A percentile compares a stretch with the other conserved stretches of the same genome.
Evolutionary conservation across 192 early-diverging fungal species (phyloP).

Genomic region (Coemansia guatemalensis): DNA sequence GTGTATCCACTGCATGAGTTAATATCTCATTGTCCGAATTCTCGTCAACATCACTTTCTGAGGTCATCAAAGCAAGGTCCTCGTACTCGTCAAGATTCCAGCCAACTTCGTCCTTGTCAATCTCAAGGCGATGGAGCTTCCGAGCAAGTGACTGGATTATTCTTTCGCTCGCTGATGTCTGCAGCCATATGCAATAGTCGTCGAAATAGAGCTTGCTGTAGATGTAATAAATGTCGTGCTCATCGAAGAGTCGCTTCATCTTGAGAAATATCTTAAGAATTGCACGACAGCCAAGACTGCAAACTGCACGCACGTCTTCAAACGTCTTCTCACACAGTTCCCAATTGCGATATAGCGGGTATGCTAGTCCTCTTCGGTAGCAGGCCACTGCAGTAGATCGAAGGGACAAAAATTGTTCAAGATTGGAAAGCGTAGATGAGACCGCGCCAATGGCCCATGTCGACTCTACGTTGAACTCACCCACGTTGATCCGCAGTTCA

Average conservation of each 20-base stretch:
- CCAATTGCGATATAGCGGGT: slow-evolving; percentile 83
- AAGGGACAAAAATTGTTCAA: slow-evolving; percentile 69
- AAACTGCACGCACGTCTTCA: slow-evolving; percentile 77
- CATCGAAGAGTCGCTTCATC: slow-evolving; percentile 75
- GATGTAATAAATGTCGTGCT: slow-evolving; percentile 85
- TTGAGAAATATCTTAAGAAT: slow-evolving; percentile 78
- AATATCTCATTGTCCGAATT: slow-evolving; percentile 1
- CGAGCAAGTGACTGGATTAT: slow-evolving; percentile 73
- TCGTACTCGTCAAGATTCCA: slow-evolving; percentile 86
- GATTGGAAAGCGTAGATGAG: slow-evolving; percentile 70
- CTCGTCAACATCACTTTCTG: slow-evolving; percentile 33
- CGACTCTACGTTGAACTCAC: slow-evolving; percentile 85
- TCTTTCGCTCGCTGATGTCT: slow-evolving; percentile 70
- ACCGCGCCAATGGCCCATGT: slow-evolving; percentile 89
- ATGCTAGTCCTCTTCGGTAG: slow-evolving; percentile 80
- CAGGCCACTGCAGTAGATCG: slow-evolving; percentile 61
- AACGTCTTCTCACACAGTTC: slow-evolving; percentile 71
- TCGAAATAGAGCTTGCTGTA: slow-evolving; percentile 87
- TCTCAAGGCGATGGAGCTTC: slow-evolving; percentile 69
- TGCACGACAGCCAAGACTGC: slow-evolving; percentile 81
- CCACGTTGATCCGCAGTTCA: slow-evolving; percentile 79
- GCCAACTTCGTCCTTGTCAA: slow-evolving; percentile 68
- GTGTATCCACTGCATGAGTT: no score
- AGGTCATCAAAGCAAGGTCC: slow-evolving; percentile 59
- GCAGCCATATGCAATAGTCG: slow-evolving; percentile 97